Conservation (phyloP, 768 basidiomycete species). For the Lactarius hatsudake region DNA sequence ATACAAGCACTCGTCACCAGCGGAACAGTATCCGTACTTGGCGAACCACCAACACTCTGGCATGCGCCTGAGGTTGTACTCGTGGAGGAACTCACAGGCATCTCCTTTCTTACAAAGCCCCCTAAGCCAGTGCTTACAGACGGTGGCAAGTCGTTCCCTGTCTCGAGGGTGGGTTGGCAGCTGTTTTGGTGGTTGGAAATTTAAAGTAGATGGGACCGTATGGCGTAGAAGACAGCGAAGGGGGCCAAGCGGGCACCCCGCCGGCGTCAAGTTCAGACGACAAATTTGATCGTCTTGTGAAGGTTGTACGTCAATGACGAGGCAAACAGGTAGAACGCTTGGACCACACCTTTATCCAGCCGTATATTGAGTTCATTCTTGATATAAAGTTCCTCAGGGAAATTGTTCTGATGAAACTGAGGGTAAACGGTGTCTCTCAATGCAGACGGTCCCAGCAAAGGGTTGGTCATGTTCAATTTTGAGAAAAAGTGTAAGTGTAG, state of each 20-base stretch:
- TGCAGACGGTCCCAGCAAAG: slow-evolving; percentile 35
- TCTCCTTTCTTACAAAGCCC: slow-evolving; percentile 98
- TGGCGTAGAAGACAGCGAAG: slow-evolving; percentile 90
- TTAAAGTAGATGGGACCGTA: slow-evolving; percentile 80
- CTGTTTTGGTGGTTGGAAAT: slow-evolving; percentile 87
- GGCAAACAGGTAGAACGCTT: neutral
- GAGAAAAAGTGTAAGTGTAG: neutral
- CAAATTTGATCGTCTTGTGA: slow-evolving; percentile 90
- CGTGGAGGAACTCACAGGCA: slow-evolving; percentile 97
- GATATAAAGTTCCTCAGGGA: slow-evolving; percentile 74
- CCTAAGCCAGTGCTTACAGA: slow-evolving; percentile 98
- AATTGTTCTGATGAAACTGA: slow-evolving; percentile 93
- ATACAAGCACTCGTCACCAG: slow-evolving; percentile 96
- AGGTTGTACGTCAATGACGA: slow-evolving; percentile 13
- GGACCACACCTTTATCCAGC: slow-evolving; percentile 80
- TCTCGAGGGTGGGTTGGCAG: slow-evolving; percentile 81
- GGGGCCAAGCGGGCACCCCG: slow-evolving; percentile 90
- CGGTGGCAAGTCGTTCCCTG: slow-evolving; percentile 80
- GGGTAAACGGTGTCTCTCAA: slow-evolving; percentile 69
- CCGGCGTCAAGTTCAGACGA: slow-evolving; percentile 71
- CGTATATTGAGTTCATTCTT: slow-evolving; percentile 83
- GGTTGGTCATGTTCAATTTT: slow-evolving; percentile 28
- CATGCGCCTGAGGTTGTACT: slow-evolving; percentile 97
- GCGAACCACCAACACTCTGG: slow-evolving; percentile 99
- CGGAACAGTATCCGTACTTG: slow-evolving; percentile 95